Evolutionary conservation across 441 rosid species (phyloP).

Genomic region (Adansonia grandidieri): DNA sequence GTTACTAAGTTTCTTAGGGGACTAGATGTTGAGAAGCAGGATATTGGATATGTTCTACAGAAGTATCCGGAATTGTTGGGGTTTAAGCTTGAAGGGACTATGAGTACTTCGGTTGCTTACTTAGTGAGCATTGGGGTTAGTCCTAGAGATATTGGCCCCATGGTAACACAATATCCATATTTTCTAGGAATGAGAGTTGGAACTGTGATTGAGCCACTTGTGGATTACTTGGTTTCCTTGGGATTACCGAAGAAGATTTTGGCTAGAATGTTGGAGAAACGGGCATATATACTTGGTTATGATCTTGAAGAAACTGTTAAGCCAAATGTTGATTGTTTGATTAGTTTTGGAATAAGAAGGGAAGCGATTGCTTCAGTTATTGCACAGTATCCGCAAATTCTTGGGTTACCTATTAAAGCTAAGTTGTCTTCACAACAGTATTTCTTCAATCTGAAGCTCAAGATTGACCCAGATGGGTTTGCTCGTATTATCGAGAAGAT

Average conservation of each 20-base stretch:
- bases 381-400: slow-evolving; percentile 71
- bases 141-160: slow-evolving; percentile 88
- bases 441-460: slow-evolving; percentile 71
- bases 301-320: slow-evolving; percentile 80
- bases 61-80: slow-evolving; percentile 94
- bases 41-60: slow-evolving; percentile 69
- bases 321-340: slow-evolving; percentile 76
- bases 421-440: slow-evolving; percentile 78
- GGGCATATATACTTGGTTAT: slow-evolving; percentile 73
- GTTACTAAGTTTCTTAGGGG: slow-evolving; percentile 85
- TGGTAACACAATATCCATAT: slow-evolving; percentile 86
- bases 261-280: slow-evolving; percentile 84
- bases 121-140: slow-evolving; percentile 83
- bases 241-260: slow-evolving; percentile 77
- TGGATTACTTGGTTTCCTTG: slow-evolving; percentile 69
- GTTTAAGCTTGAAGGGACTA: slow-evolving; percentile 88
- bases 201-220: slow-evolving; percentile 77
- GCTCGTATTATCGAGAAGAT: slow-evolving; percentile 68
- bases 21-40: slow-evolving; percentile 81
- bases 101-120: slow-evolving; percentile 89
- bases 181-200: slow-evolving; percentile 91
- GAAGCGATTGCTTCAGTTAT: slow-evolving; percentile 58
- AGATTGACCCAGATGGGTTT: slow-evolving; percentile 74
- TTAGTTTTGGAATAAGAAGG: slow-evolving; percentile 73
- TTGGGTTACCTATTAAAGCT: slow-evolving; percentile 77